These are phyloP conservation scores for Apiospora sp. DNA, from an alignment of 2,329 filamentous ascomycete species.

Conservation along the genomic window DNA sequence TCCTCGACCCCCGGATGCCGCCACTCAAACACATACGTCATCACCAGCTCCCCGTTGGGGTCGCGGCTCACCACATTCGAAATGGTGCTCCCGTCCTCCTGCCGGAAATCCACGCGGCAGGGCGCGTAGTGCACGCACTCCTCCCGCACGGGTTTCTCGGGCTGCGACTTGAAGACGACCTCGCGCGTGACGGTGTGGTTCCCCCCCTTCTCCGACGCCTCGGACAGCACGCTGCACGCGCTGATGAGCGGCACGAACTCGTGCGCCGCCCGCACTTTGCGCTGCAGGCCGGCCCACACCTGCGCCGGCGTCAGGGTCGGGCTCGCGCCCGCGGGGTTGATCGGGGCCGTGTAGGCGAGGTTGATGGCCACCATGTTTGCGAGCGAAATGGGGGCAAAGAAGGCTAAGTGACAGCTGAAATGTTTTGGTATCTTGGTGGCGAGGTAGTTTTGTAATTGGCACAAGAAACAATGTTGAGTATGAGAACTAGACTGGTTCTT, in stretches of 20 bases:
- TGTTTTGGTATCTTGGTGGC: too few species aligned
- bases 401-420: too few species aligned
- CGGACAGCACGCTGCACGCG: conserved; percentile 41
- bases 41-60: conserved; percentile 39
- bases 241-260: conserved; percentile 49
- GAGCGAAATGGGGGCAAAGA: too few species aligned
- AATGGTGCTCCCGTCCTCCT: conserved; percentile 47
- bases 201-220: conserved; percentile 31
- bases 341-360: conserved; percentile 45
- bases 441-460: too few species aligned
- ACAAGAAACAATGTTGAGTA: neutral
- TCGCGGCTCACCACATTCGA: conserved; percentile 45
- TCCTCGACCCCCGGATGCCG: conserved; percentile 38
- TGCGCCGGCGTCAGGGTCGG: conserved; percentile 42
- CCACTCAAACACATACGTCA: conserved; percentile 49
- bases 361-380: conserved; percentile 45
- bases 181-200: conserved; percentile 36
- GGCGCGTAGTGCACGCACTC: conserved; percentile 43
- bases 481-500: neutral
- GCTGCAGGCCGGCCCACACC: conserved; percentile 47
- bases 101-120: conserved; percentile 44
- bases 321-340: conserved; percentile 44
- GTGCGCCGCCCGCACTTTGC: conserved; percentile 45
- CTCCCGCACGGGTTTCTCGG: conserved; percentile 37
- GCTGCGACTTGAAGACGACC: conserved; percentile 39